Evolutionary conservation across 331 rosid genomes (phyloP), one percentile per base, ranked within the genome.

Genomic region (Telfairia occidentalis): DNA sequence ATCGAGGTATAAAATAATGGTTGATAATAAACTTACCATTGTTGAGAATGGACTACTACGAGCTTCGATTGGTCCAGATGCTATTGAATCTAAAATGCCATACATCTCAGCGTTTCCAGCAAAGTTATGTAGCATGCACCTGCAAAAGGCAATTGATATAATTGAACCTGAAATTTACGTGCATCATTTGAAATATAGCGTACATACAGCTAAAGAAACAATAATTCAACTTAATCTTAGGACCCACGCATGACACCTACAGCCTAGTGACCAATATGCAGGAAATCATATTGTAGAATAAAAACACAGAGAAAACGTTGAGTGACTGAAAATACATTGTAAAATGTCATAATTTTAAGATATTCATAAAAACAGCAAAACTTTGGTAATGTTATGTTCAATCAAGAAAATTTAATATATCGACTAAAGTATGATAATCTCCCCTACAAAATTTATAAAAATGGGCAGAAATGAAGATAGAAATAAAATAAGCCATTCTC

Each of bases 61-160:
- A 73, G 97, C 96, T 76, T 91, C 92, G 83, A 94, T 77, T 50
- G 98, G 98, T 63, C 97, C 97, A 13, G 96, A 87, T 64, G 92
- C 86, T 50, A 91, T 80, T 3, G 92, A 65, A 77, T 94, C 96
- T 74, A 91, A 82, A 59, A 84, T 81, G 80, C 97, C 97, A 64
- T 94, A 94, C 98, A 94, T 94, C 80, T 91, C 97, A 83, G 91
- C 85, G 81, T 94, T 94, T 80, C 96, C 98, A 78, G 97, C 97
- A 79, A 94, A 94, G 60, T 94, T 94, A 81, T 94, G 98, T 53
- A 94, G 81, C 85, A 94, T 80, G 78, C 98, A 94, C 98, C 97
- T 94, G 89, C 10, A 30, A 18, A 70, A 16, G 53, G 69, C 8
- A 58, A 54, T 23, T 40, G 18, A 24, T 34, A 37, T 23, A 19